Conservation (phyloP, 2,329 filamentous ascomycete genomes). For the Fusarium devonianum region DNA sequence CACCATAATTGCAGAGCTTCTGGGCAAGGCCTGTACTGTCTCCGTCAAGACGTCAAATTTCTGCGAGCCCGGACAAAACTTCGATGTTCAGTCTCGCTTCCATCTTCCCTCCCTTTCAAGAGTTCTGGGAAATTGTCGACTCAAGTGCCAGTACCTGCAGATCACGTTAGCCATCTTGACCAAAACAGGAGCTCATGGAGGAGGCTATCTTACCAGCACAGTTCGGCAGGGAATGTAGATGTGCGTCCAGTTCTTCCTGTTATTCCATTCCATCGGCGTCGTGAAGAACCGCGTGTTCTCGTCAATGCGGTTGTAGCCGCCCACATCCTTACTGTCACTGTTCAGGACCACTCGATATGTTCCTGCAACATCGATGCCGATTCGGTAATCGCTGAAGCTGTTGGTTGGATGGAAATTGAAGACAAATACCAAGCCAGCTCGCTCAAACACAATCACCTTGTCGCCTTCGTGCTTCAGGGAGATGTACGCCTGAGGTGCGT, state of each 20-base stretch:
- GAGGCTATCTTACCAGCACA: conserved; percentile 70
- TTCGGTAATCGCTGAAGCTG: conserved; percentile 90
- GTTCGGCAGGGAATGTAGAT: conserved; percentile 87
- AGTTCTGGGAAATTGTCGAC: conserved; percentile 36
- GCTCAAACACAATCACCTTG: conserved; percentile 95
- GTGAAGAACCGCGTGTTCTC: conserved; percentile 90
- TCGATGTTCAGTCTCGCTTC: background rate
- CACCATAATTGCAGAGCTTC: conserved; percentile 2
- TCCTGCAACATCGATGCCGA: conserved; percentile 84
- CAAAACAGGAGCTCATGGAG: background rate
- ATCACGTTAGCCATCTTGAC: conserved; percentile 7
- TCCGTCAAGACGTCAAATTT: background rate
- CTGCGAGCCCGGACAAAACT: background rate
- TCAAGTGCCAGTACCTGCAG: conserved; percentile 61
- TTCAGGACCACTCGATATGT: conserved; percentile 89
- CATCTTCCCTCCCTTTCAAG: conserved; percentile 1
- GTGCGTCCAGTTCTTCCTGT: conserved; percentile 87
- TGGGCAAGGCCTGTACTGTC: background rate
- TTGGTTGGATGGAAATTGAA: conserved; percentile 93
- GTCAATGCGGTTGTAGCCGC: conserved; percentile 80
- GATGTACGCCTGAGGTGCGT: conserved; percentile 85
- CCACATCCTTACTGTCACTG: conserved; percentile 78
- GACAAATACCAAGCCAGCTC: conserved; percentile 86
- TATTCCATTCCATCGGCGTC: conserved; percentile 89
- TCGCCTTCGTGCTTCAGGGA: conserved; percentile 92